phyloP scores from a whole-genome alignment of 78 protist species.

The Dictyostelium discoideum region DNA sequence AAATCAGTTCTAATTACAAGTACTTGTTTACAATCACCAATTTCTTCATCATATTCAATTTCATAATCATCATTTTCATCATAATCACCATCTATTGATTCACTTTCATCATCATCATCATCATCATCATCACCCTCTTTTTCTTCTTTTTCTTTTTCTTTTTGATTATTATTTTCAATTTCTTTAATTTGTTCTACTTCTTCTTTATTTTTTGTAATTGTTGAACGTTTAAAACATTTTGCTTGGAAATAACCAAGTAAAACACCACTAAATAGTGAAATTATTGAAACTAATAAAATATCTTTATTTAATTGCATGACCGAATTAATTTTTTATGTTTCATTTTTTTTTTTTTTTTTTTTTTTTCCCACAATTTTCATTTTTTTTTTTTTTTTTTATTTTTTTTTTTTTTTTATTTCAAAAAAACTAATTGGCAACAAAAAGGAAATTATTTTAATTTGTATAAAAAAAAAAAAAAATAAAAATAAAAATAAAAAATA shows the following conservation, averaged over 20 bases:
- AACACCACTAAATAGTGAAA: constrained; percentile 18
- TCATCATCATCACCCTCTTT: neutral
- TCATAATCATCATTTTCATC: constrained; percentile 10
- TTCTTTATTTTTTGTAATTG: neutral
- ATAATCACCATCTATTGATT: neutral
- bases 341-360: too few relatives aligned
- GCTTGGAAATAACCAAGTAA: neutral
- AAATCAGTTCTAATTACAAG: constrained; percentile 87
- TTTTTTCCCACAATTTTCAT: too few relatives aligned
- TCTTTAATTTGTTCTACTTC: too few relatives aligned
- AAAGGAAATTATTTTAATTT: too few relatives aligned
- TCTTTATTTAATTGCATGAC: too few relatives aligned
- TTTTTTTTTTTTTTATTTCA: too few relatives aligned
- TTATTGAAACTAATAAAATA: neutral
- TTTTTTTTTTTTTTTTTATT: too few relatives aligned
- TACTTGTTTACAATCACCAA: constrained; percentile 81
- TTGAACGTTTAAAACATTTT: neutral
- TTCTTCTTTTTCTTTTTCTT: neutral
- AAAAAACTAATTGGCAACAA: too few relatives aligned
- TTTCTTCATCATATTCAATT: constrained; percentile 12
- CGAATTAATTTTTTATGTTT: too few relatives aligned
- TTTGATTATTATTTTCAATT: neutral
- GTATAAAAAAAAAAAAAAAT: too few relatives aligned
- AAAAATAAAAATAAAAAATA: too few relatives aligned
- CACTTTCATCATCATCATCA: neutral